phyloP scores from a whole-genome alignment of 768 basidiomycete species.

The Rhizopogon vinicolor region DNA sequence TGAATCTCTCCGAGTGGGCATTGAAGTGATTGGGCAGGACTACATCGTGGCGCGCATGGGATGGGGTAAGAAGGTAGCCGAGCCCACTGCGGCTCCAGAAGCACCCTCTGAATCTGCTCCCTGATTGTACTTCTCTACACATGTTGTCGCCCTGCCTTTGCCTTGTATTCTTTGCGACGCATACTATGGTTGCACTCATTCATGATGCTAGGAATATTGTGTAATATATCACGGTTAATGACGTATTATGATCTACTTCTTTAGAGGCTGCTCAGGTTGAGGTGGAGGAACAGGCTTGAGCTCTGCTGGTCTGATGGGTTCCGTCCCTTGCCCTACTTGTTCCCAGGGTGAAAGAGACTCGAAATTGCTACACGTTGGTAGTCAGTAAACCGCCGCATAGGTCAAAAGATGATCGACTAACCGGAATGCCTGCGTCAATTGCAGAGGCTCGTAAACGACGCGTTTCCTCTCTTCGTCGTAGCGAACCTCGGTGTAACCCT shows the following conservation, averaged over 20 bases:
- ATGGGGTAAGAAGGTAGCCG: conserved; percentile 45
- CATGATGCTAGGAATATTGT: not conserved
- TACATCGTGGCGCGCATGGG: conserved; percentile 86
- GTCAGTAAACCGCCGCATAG: conserved; percentile 1
- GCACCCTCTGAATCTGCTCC: not conserved
- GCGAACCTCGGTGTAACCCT: conserved; percentile 99
- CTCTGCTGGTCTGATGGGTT: conserved; percentile 56
- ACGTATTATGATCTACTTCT: conserved; percentile 51
- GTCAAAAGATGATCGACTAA: conserved; percentile 27
- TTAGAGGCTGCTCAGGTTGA: conserved; percentile 68
- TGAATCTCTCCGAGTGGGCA: conserved; percentile 75
- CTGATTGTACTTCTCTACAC: not conserved
- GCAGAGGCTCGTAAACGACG: conserved; percentile 95
- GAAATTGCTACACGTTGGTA: conserved; percentile 65
- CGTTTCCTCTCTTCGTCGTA: conserved; percentile 98
- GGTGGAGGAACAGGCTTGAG: conserved; percentile 76
- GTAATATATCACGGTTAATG: not conserved
- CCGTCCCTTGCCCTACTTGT: conserved; percentile 71
- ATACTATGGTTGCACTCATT: not conserved
- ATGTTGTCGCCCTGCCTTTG: not conserved
- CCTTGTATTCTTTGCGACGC: not conserved
- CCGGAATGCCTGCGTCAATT: conserved; percentile 98
- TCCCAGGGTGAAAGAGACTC: conserved; percentile 94
- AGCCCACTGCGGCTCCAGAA: not conserved
- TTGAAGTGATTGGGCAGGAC: conserved; percentile 91